These are phyloP conservation scores for Colletotrichum musicola DNA, from an alignment of 2,329 filamentous ascomycete genomes.

Conservation along the genomic window DNA sequence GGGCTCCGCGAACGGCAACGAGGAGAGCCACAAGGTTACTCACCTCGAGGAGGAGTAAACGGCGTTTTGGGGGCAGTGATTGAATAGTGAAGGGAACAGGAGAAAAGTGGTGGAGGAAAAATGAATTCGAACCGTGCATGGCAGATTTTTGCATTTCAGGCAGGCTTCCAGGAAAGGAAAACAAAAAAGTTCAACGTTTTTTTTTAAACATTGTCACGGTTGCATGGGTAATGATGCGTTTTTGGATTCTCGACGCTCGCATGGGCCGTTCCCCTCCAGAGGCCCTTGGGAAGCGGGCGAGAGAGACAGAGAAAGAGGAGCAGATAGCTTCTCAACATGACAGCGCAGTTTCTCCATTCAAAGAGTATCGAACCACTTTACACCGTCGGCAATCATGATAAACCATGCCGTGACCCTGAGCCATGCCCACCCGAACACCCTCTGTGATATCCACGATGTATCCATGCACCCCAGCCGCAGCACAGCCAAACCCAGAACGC, in stretches of 20 bases:
- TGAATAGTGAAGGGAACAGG: fast-evolving
- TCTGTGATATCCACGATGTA: neutral
- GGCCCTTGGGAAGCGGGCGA: neutral
- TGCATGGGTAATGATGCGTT: slow-evolving; percentile 27
- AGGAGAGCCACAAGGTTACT: slow-evolving; percentile 55
- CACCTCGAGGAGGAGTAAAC: slow-evolving; percentile 64
- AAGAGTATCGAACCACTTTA: neutral
- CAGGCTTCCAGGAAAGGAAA: slow-evolving; percentile 13
- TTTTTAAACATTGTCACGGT: slow-evolving; percentile 20
- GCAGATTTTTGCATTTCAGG: slow-evolving; percentile 25
- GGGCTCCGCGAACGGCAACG: slow-evolving; percentile 48
- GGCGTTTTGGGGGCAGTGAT: neutral
- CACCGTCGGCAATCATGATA: neutral
- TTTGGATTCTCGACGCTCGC: neutral
- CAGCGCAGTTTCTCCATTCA: slow-evolving; percentile 5
- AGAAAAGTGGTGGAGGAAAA: neutral
- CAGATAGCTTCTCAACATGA: slow-evolving; percentile 24
- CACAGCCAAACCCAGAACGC: slow-evolving; percentile 5
- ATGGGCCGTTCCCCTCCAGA: neutral
- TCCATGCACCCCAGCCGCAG: neutral
- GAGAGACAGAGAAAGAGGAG: neutral
- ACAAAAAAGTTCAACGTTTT: slow-evolving; percentile 8
- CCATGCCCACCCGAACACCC: neutral
- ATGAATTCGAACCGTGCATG: slow-evolving; percentile 16
- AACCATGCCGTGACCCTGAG: neutral